Base-by-base conservation (phyloP, 257 asterid genomes). In the Ocimum tenuiflorum region DNA sequence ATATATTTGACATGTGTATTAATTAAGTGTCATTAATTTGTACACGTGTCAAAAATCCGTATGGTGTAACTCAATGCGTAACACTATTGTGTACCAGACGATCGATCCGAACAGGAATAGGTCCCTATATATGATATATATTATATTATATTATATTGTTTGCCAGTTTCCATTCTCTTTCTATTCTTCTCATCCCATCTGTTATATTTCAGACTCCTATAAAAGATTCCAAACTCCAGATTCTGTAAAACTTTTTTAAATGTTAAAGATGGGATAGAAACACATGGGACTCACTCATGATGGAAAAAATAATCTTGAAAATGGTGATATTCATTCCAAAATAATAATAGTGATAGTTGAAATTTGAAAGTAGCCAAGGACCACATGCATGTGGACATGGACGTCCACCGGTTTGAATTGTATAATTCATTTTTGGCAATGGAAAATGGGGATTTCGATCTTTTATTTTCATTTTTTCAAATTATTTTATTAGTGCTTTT, bases 121-220 rank as follows among this genome's bases (percentile, higher is more conserved):
- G n/a, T n/a, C n/a, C n/a, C n/a, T n/a, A n/a, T n/a, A n/a, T n/a
- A n/a, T n/a, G n/a, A n/a, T n/a, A n/a, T n/a, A n/a, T n/a, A n/a
- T n/a, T 3, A 17, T 31, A 8, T 55, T 15, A 9, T 35, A 8
- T 36, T 35, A 4, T 57, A 35, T 18, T 35, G 33, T 57, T 76
- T 76, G 82, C 75, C 86, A 76, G 88, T 77, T 87, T 87, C 92
- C 83, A 87, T 87, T 85, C 89, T 87, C 81, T 77, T 79, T 76
- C 74, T 76, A 78, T 83, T 77, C 95, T 45, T 67, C 65, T 61
- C 23, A 50, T 23, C 38, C 35, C 63, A 59, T 23, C 53, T 57
- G 24, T 71, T 75, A 56, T 73, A 68, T 80, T 82, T 51, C 86
- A 76, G 80, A 85, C 81, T 79, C 59, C 87, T 18, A 79, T 74